phyloP scores from a whole-genome alignment of 2,329 filamentous ascomycete species.

The Coniella vitis region DNA sequence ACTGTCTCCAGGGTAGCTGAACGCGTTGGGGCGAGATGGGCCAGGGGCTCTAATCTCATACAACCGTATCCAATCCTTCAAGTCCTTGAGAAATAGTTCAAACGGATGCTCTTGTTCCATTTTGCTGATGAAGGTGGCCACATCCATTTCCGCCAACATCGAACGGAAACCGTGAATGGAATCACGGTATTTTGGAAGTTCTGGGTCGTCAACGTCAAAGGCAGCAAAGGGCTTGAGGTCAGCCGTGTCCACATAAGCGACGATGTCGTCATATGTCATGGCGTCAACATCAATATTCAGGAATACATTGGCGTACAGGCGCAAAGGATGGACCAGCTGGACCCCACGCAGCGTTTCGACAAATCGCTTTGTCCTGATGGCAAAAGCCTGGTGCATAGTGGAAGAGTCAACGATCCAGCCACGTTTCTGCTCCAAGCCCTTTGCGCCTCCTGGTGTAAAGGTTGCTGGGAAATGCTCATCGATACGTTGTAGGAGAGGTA shows the following conservation, averaged over 20 bases:
- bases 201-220: constrained; percentile 5
- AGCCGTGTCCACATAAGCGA: constrained; percentile 11
- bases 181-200: constrained; percentile 6
- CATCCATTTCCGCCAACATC: constrained; percentile 11
- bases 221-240: constrained; percentile 19
- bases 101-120: constrained; percentile 10
- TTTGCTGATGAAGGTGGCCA: constrained; percentile 1
- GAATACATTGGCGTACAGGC: constrained; percentile 25
- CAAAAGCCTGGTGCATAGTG: constrained; percentile 23
- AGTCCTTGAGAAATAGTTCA: constrained; percentile 5
- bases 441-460: constrained; percentile 8
- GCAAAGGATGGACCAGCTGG: constrained; percentile 11
- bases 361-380: constrained; percentile 30
- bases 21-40: not conserved
- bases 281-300: constrained; percentile 6
- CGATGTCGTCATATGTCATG: constrained; percentile 11
- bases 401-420: constrained; percentile 14
- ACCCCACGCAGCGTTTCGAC: constrained; percentile 21
- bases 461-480: constrained; percentile 7
- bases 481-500: constrained; percentile 24
- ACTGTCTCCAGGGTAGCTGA: not conserved
- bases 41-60: constrained; percentile 6
- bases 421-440: not conserved
- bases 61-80: constrained; percentile 10
- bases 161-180: constrained; percentile 6